Conservation (phyloP, 192 early-diverging fungal genomes). For the Linnemannia schmuckeri region DNA sequence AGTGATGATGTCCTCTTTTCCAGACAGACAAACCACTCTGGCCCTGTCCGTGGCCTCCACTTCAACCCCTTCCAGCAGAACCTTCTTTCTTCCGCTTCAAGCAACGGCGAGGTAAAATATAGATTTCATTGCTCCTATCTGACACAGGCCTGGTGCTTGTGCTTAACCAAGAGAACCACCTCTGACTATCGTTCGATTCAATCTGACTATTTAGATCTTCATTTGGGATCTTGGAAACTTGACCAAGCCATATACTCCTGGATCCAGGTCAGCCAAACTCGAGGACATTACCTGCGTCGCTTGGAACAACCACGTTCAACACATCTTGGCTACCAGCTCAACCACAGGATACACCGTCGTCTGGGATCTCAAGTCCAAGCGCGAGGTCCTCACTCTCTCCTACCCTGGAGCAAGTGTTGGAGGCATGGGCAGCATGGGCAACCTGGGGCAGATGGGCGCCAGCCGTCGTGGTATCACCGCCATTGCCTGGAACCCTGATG, state of each 20-base stretch:
- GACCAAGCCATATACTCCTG: conserved; percentile 90
- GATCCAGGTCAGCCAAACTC: conserved; percentile 83
- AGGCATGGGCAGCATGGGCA: conserved; percentile 62
- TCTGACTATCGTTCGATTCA: background rate
- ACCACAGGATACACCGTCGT: conserved; percentile 95
- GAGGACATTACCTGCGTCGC: conserved; percentile 91
- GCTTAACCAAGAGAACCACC: background rate
- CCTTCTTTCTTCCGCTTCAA: conserved; percentile 90
- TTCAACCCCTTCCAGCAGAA: conserved; percentile 91
- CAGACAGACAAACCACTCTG: conserved; percentile 81
- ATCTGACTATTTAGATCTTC: conserved; percentile 69
- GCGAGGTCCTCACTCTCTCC: conserved; percentile 86
- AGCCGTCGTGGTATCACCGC: conserved; percentile 84
- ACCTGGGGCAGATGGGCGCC: conserved; percentile 54
- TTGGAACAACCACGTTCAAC: conserved; percentile 94
- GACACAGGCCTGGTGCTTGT: background rate
- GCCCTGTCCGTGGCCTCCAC: conserved; percentile 91
- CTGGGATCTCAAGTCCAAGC: conserved; percentile 93
- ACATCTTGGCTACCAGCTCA: conserved; percentile 93
- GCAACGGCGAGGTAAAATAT: conserved; percentile 87
- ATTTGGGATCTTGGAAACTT: conserved; percentile 96
- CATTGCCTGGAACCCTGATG: conserved; percentile 93
- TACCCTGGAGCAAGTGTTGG: conserved; percentile 60
- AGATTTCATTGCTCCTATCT: background rate
- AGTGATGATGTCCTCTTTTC: conserved; percentile 73